Evolutionary conservation across 2,329 filamentous ascomycete genomes (phyloP).

Genomic region (Xylaria sp.): DNA sequence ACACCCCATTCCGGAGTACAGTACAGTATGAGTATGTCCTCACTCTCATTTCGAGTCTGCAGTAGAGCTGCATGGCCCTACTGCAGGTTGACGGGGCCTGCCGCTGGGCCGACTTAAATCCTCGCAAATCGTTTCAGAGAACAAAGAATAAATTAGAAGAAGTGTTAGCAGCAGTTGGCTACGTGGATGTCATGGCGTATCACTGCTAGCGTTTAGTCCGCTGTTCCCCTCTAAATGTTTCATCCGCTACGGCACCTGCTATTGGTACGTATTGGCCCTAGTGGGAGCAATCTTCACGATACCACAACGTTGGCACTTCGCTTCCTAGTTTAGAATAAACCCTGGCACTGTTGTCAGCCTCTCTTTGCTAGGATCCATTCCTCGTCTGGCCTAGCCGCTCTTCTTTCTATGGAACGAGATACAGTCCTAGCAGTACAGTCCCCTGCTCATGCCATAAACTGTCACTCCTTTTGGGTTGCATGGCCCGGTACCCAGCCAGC

Average conservation of each 20-base stretch:
- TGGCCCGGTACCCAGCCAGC: constrained; percentile 45
- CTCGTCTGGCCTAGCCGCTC: constrained; percentile 33
- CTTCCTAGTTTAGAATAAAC: constrained; percentile 27
- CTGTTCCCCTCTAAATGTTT: constrained; percentile 15
- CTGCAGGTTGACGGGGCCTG: constrained; percentile 42
- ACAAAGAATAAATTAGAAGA: constrained; percentile 20
- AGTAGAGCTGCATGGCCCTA: constrained; percentile 42
- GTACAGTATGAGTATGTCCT: no score
- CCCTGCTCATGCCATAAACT: constrained; percentile 17
- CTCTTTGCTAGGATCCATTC: constrained; percentile 30
- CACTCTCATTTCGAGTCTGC: constrained; percentile 46
- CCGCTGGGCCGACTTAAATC: constrained; percentile 25
- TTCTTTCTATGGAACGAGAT: constrained; percentile 20
- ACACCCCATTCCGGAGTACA: constrained; percentile 35
- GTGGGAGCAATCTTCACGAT: constrained; percentile 24
- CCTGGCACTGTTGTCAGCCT: constrained; percentile 40
- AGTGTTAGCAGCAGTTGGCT: constrained; percentile 9
- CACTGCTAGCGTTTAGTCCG: constrained; percentile 33
- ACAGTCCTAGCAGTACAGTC: constrained; percentile 6
- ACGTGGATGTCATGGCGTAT: constrained; percentile 29
- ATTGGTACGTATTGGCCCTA: constrained; percentile 12
- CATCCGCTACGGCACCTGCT: constrained; percentile 6
- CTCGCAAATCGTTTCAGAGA: constrained; percentile 28
- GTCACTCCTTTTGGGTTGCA: constrained; percentile 47
- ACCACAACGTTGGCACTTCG: constrained; percentile 13